Evolutionary conservation across 139 green algal species (phyloP), one percentile per base, ranked within the genome.

Genomic region (Chlamydomonas schloesseri): DNA sequence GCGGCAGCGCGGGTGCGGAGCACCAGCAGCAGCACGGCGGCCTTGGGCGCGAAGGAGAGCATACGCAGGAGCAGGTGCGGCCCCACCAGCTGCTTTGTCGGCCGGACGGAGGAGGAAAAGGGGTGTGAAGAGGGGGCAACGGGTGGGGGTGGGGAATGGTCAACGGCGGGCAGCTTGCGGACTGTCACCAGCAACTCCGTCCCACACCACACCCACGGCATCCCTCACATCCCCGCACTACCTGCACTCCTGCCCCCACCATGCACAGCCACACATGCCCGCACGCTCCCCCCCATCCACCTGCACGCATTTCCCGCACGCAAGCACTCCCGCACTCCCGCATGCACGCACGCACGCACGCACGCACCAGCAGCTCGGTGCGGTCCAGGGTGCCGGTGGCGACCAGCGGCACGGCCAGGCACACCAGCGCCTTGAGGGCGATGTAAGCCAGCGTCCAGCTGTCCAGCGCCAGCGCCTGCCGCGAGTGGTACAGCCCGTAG

Each of bases 381-480:
- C n/a, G 57, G 23, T 76, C 79, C 1, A 84, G 62, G 78, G 3
- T 50, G 64, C 78, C 78, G 37, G 33, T 50, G 13, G 50, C 0
- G 18, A 84, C 6, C 64, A 55, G 74, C 11, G 78, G 78, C 8
- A 84, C 36, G 15, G 47, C 17, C 42, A 85, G 65, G 65, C 31
- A 85, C 29, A 76, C 79, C 2, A 85, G 67, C 46, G 47, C 37
- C 79, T 85, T 85, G 31, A 37, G 47, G 21, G 42, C 62, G n/a
- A 85, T 76, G 79, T 70, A 76, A 0, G 47, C 65, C 65, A 85
- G 68, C 79, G 79, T 76, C 47, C 69, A 85, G 23, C 79, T 67
- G 46, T 85, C 79, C 47, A 85, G 79, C 13, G 79, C 79, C 46
- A 85, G 68, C 6, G 79, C 65, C 79, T 85, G 79, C 13, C 79